These are phyloP conservation scores for Candida coquimbonensis DNA, from an alignment of 805 yeast species.

Conservation along the genomic window DNA sequence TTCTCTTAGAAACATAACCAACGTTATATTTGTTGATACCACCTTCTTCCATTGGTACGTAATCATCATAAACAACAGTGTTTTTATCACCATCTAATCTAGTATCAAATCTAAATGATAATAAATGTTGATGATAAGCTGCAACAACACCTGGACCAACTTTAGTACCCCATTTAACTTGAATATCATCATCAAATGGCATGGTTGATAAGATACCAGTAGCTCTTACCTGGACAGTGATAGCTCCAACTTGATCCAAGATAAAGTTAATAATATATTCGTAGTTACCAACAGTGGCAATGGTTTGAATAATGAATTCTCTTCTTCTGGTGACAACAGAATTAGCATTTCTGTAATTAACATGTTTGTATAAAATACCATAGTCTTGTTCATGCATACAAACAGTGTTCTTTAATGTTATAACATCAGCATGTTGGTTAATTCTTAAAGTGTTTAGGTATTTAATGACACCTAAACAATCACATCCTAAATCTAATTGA, in stretches of 20 bases:
- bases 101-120: slow-evolving; percentile 75
- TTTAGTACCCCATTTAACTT: slow-evolving; percentile 45
- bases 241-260: slow-evolving; percentile 72
- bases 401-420: slow-evolving; percentile 57
- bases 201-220: slow-evolving; percentile 82
- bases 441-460: slow-evolving; percentile 59
- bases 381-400: slow-evolving; percentile 80
- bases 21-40: slow-evolving; percentile 41
- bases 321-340: slow-evolving; percentile 69
- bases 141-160: slow-evolving; percentile 81
- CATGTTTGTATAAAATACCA: slow-evolving; percentile 72
- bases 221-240: slow-evolving; percentile 74
- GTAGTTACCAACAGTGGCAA: slow-evolving; percentile 81
- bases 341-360: slow-evolving; percentile 61
- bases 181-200: slow-evolving; percentile 40
- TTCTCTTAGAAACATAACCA: slow-evolving; percentile 61
- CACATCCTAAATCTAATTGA: slow-evolving; percentile 66
- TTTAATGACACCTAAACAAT: slow-evolving; percentile 73
- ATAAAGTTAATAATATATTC: slow-evolving; percentile 69
- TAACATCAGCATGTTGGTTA: slow-evolving; percentile 54
- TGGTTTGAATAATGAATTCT: slow-evolving; percentile 71
- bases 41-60: slow-evolving; percentile 51
- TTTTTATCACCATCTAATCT: slow-evolving; percentile 77
- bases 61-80: slow-evolving; percentile 67
- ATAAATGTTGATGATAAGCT: slow-evolving; percentile 76